Evolutionary conservation across 2,329 filamentous ascomycete genomes (phyloP).

Genomic region (Madurella fahalii): DNA sequence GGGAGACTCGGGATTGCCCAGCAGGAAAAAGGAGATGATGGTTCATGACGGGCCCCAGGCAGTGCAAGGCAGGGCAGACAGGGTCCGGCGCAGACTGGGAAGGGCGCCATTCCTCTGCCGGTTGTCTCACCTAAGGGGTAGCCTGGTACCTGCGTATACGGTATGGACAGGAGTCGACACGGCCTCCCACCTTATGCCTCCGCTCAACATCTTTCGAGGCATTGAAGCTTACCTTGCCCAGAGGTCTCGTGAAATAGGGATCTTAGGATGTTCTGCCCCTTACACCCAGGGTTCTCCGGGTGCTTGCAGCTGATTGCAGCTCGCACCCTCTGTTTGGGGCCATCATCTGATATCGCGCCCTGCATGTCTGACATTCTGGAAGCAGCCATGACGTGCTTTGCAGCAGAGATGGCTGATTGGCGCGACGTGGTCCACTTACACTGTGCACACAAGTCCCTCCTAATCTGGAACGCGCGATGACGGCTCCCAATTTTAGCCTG

Average conservation of each 20-base stretch:
- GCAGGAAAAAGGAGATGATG: constrained; percentile 13
- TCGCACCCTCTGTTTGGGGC: neutral
- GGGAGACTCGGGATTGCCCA: neutral
- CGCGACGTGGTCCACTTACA: neutral
- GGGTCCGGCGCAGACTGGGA: too few species aligned
- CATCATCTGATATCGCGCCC: constrained; percentile 1
- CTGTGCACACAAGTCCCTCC: constrained; percentile 11
- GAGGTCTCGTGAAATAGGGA: neutral
- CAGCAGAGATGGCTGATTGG: neutral
- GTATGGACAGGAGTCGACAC: constrained; percentile 6
- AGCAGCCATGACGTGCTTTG: constrained; percentile 11
- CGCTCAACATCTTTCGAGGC: neutral
- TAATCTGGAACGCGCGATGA: neutral
- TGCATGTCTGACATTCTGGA: constrained; percentile 10
- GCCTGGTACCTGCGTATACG: constrained; percentile 12
- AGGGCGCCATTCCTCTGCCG: constrained; percentile 2
- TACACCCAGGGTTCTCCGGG: neutral
- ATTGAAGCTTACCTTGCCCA: neutral
- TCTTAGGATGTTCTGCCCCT: too few species aligned
- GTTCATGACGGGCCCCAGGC: neutral
- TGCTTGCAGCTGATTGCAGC: neutral
- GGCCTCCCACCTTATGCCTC: neutral
- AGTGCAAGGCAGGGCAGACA: too few species aligned
- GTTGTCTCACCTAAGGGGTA: constrained; percentile 8
- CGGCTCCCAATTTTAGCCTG: constrained; percentile 8